A percentile compares a stretch with the other conserved stretches of the same genome.
Evolutionary conservation across 2,329 filamentous ascomycete genomes (phyloP).

Genomic region (Dactylellina sp.): DNA sequence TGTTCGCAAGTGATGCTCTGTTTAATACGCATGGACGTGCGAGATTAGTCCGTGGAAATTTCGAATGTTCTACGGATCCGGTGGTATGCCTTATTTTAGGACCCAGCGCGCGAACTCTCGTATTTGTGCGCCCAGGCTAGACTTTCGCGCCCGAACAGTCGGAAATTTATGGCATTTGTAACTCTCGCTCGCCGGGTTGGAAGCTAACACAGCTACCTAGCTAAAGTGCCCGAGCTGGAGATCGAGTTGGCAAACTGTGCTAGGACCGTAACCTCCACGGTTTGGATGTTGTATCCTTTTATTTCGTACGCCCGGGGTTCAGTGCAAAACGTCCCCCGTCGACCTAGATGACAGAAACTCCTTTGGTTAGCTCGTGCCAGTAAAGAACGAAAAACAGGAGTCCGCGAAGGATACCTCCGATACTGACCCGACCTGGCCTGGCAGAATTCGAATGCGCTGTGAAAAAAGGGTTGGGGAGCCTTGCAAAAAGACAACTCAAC

Average conservation of each 20-base stretch:
- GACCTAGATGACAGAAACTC: conserved; percentile 2
- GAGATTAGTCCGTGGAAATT: conserved; percentile 31
- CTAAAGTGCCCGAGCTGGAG: conserved; percentile 48
- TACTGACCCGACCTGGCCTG: conserved; percentile 30
- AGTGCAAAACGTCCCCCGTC: conserved; percentile 28
- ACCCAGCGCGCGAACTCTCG: conserved; percentile 18
- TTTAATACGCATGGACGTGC: conserved; percentile 24
- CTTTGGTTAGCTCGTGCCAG: not conserved
- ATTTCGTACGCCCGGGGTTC: conserved; percentile 36
- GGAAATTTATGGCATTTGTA: conserved; percentile 38
- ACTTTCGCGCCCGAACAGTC: conserved; percentile 19
- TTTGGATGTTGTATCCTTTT: conserved; percentile 10
- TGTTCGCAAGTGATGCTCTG: conserved; percentile 9
- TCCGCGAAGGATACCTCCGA: not conserved
- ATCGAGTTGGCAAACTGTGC: conserved; percentile 8
- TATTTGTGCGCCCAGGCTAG: conserved; percentile 27
- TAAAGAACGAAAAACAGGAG: not conserved
- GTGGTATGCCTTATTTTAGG: conserved; percentile 40
- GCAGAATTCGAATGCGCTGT: conserved; percentile 25
- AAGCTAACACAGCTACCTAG: conserved; percentile 31
- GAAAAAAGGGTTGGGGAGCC: conserved; percentile 34
- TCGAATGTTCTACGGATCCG: conserved; percentile 46
- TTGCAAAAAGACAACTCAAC: conserved; percentile 47
- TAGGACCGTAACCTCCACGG: conserved; percentile 13
- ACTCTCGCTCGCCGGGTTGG: conserved; percentile 16